Conservation (phyloP, 2,329 filamentous ascomycete genomes). For the Fusarium sp. region DNA sequence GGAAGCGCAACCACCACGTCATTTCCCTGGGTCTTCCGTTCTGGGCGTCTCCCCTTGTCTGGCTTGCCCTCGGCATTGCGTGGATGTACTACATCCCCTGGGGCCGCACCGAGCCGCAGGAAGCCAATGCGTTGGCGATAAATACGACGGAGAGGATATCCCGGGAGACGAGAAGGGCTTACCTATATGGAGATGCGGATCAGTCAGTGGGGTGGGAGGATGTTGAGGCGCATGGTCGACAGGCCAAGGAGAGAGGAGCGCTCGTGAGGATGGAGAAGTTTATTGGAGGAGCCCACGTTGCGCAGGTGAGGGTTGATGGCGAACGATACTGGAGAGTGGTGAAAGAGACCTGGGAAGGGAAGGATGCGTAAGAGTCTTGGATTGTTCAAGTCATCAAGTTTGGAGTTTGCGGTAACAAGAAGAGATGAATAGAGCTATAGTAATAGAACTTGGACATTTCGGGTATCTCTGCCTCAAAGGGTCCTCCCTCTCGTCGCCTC, state of each 20-base stretch:
- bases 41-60: conserved; percentile 54
- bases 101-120: conserved; percentile 51
- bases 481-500: neutral
- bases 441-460: neutral
- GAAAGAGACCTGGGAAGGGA: conserved; percentile 62
- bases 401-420: neutral
- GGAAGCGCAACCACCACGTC: conserved; percentile 58
- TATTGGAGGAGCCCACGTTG: conserved; percentile 65
- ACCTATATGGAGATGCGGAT: conserved; percentile 68
- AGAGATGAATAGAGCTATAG: neutral
- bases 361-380: neutral
- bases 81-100: conserved; percentile 52
- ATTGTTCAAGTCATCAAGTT: neutral
- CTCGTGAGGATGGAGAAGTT: conserved; percentile 63
- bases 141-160: conserved; percentile 54
- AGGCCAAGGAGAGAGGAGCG: conserved; percentile 59
- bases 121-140: conserved; percentile 55
- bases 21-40: conserved; percentile 55
- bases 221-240: conserved; percentile 64
- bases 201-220: conserved; percentile 62
- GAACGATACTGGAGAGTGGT: conserved; percentile 68
- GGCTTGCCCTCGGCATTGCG: conserved; percentile 52
- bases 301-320: conserved; percentile 63
- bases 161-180: conserved; percentile 63
- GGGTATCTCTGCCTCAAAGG: conserved; percentile 16